phyloP scores from a whole-genome alignment of 371 early-diverging fungal species.

The Zychaea mexicana region DNA sequence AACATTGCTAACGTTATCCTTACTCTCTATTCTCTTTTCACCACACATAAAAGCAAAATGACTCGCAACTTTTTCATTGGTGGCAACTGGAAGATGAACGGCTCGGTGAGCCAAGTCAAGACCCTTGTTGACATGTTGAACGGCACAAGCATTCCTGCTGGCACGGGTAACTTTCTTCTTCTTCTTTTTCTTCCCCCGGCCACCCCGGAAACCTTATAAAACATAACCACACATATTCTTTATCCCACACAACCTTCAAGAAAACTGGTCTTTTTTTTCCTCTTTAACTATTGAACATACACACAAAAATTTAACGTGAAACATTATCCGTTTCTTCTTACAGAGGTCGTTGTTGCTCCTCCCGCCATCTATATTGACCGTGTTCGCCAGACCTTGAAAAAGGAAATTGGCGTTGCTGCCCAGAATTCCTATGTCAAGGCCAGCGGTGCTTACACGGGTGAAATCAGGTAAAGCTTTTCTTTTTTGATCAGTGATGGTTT shows the following conservation, averaged over 20 bases:
- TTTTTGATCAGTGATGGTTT: not conserved
- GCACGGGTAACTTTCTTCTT: constrained; percentile 37
- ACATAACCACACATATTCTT: no score
- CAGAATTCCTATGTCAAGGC: constrained; percentile 92
- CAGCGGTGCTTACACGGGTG: constrained; percentile 99
- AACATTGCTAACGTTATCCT: not conserved
- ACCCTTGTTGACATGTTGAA: constrained; percentile 79
- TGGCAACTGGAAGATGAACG: constrained; percentile 98
- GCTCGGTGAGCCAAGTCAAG: constrained; percentile 72
- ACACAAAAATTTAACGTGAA: not conserved
- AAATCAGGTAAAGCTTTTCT: constrained; percentile 71
- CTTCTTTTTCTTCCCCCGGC: not conserved
- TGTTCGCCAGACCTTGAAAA: constrained; percentile 74
- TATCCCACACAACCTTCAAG: no score
- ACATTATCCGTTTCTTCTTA: not conserved
- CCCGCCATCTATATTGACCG: constrained; percentile 91
- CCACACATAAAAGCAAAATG: constrained; percentile 32
- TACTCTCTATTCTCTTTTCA: constrained; percentile 1
- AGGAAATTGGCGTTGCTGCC: constrained; percentile 91
- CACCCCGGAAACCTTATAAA: no score
- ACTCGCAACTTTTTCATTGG: constrained; percentile 73
- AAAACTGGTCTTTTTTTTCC: no score
- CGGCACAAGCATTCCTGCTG: constrained; percentile 51
- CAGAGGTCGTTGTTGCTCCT: constrained; percentile 98
- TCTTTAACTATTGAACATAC: not conserved